A percentile compares a stretch with the other conserved stretches of the same genome.
These are phyloP conservation scores for Moesziomyces sp. DNA, from an alignment of 1,284 basidiomycete species.

Conservation along the genomic window DNA sequence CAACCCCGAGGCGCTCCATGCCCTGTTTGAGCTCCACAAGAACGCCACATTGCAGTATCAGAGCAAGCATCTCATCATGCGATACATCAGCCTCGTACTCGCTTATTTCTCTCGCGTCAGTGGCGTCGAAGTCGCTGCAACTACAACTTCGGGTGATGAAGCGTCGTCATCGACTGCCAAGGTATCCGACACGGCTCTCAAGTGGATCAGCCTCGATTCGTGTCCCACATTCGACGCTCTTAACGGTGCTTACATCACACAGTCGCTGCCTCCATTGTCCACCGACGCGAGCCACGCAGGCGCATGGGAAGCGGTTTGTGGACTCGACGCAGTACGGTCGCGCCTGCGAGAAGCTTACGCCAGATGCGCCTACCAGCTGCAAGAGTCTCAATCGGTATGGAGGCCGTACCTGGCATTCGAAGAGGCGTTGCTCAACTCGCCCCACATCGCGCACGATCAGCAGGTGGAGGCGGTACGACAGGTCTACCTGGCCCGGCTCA, in stretches of 20 bases:
- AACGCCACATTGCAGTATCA: constrained; percentile 16
- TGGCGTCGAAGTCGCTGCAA: constrained; percentile 5
- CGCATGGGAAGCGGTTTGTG: constrained; percentile 14
- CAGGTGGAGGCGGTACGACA: constrained; percentile 48
- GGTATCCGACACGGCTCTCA: constrained; percentile 16
- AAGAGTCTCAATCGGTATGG: constrained; percentile 54
- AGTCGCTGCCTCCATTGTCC: constrained; percentile 16
- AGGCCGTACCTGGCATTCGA: constrained; percentile 55
- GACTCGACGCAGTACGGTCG: constrained; percentile 23
- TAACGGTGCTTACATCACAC: constrained; percentile 11
- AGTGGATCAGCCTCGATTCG: constrained; percentile 34
- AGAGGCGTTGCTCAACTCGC: constrained; percentile 14
- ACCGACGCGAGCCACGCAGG: not conserved
- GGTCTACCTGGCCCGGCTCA: constrained; percentile 50
- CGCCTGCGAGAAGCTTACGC: constrained; percentile 43
- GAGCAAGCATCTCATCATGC: constrained; percentile 24
- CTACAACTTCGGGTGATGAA: not conserved
- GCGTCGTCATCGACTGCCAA: not conserved
- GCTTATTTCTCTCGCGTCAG: constrained; percentile 20
- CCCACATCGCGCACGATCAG: constrained; percentile 14
- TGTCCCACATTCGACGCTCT: constrained; percentile 25
- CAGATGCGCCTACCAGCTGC: constrained; percentile 40
- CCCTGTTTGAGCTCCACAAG: constrained; percentile 43
- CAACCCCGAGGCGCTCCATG: constrained; percentile 24
- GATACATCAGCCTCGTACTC: constrained; percentile 37